A percentile compares a stretch with the other conserved stretches of the same genome.
phyloP scores from a whole-genome alignment of 176 grass and related monocot genomes.

The Thalia dealbata region DNA sequence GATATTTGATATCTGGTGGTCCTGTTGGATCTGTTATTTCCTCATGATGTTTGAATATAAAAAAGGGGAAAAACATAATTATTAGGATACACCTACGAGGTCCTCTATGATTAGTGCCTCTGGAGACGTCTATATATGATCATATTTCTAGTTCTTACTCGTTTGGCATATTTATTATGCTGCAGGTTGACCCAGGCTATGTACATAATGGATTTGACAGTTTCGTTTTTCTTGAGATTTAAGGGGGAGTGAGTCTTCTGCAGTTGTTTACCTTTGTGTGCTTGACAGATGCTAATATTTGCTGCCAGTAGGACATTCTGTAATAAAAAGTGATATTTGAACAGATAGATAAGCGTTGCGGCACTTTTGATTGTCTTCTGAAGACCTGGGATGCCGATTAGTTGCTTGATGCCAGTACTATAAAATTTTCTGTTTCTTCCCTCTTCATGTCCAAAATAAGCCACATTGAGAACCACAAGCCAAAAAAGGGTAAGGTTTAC shows the following conservation, averaged over 20 bases:
- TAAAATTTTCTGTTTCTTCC: background rate
- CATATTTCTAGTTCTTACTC: background rate
- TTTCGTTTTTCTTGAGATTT: conserved; percentile 1
- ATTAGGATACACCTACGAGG: too few relatives aligned
- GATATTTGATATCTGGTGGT: background rate
- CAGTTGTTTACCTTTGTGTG: background rate
- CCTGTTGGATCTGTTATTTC: background rate
- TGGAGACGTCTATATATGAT: background rate
- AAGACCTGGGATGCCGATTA: background rate
- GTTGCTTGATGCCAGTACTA: background rate
- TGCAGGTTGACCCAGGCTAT: background rate
- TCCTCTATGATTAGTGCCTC: too few relatives aligned
- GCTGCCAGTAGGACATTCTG: background rate
- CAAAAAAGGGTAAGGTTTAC: too few relatives aligned
- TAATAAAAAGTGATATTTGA: background rate
- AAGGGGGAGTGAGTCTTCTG: background rate
- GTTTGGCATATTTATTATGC: background rate
- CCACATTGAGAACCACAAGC: too few relatives aligned
- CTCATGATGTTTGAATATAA: background rate
- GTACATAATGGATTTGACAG: conserved; percentile 7
- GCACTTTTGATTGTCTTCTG: background rate
- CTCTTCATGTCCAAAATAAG: too few relatives aligned
- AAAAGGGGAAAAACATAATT: background rate
- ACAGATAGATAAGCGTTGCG: background rate
- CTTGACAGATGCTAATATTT: background rate